Base-by-base conservation (phyloP, 75 land plant species). In the Larix kaempferi region DNA sequence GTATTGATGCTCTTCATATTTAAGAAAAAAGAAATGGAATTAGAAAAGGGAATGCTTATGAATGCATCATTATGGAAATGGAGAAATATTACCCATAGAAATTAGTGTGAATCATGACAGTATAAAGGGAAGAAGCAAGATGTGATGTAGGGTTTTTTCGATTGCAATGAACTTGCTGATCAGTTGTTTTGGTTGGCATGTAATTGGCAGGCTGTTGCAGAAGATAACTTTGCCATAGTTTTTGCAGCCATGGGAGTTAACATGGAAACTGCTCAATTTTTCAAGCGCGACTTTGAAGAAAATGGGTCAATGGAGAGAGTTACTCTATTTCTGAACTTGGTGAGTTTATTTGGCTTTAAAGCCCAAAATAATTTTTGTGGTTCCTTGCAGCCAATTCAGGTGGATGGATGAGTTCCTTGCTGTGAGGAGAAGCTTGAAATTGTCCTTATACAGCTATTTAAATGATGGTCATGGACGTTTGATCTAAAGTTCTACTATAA, bases 161-260 rank as follows among this genome's bases (percentile, higher is more conserved):
- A 73, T n/a, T 22, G 19, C 8, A 23, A 39, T 54, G 74, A 23
- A 54, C 49, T 37, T 73, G 37, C 56, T 49, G 25, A 73, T 54
- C 56, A 54, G 2, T 62, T 67, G 71, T 14, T 65, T 65, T 67
- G 49, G 71, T 37, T 52, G 17, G 57, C 74, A 49, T 73, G 56
- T 73, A 26, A 41, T 54, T 75, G 52, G 39, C 84, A 96, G 99
- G 94, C 80, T 80, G 91, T 76, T 23, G 90, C 76, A 75, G 99
- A 92, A 76, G 98, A 96, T 87, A 96, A 96, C 81, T 96, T 96
- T 84, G 98, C 98, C 58, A 96, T 94, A 82, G 99, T 96, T 7
- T 96, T 96, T 88, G 99, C 99, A 16, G 99, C 99, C 63, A 96
- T 96, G 98, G 99, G 98, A 60, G 99, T 94, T 11, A 96, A 94